phyloP scores from a whole-genome alignment of 768 basidiomycete species.

The Tylopilus subfusipes region DNA sequence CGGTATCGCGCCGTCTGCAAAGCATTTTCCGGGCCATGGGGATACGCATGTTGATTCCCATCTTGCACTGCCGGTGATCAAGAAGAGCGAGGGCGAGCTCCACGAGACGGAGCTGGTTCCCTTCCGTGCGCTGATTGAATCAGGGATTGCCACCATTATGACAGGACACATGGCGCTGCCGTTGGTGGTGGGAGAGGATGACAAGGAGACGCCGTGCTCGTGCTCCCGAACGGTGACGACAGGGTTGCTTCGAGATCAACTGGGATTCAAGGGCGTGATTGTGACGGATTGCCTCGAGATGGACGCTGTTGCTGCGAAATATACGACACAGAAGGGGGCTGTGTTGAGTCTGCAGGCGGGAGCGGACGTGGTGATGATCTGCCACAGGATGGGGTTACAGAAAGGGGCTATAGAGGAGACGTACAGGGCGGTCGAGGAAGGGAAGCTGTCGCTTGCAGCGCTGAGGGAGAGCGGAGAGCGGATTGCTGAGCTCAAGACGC shows the following conservation, averaged over 20 bases:
- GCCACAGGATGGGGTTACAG: conserved; percentile 57
- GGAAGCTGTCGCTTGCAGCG: conserved; percentile 38
- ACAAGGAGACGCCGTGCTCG: conserved; percentile 52
- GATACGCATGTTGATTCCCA: conserved; percentile 73
- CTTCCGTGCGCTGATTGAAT: conserved; percentile 46
- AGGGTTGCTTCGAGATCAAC: conserved; percentile 45
- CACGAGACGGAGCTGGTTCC: conserved; percentile 52
- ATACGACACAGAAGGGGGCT: conserved; percentile 40
- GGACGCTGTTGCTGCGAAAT: conserved; percentile 58
- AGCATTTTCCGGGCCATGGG: conserved; percentile 75
- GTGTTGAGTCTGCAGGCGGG: conserved; percentile 58
- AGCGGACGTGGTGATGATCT: conserved; percentile 73
- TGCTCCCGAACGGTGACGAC: conserved; percentile 52
- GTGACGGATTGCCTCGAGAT: conserved; percentile 78
- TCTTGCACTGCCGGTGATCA: conserved; percentile 58
- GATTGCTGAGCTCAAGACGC: conserved; percentile 47
- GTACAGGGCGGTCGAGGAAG: conserved; percentile 47
- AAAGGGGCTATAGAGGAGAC: conserved; percentile 49
- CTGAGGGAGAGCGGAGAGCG: conserved; percentile 43
- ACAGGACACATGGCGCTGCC: conserved; percentile 73
- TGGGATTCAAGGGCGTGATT: conserved; percentile 56
- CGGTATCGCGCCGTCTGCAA: conserved; percentile 57
- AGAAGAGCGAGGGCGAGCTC: conserved; percentile 44
- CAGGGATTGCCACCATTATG: conserved; percentile 57
- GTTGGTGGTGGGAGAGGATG: conserved; percentile 40